These are phyloP conservation scores for Kalmusia sp. DNA, from an alignment of 2,329 filamentous ascomycete genomes.

Conservation along the genomic window DNA sequence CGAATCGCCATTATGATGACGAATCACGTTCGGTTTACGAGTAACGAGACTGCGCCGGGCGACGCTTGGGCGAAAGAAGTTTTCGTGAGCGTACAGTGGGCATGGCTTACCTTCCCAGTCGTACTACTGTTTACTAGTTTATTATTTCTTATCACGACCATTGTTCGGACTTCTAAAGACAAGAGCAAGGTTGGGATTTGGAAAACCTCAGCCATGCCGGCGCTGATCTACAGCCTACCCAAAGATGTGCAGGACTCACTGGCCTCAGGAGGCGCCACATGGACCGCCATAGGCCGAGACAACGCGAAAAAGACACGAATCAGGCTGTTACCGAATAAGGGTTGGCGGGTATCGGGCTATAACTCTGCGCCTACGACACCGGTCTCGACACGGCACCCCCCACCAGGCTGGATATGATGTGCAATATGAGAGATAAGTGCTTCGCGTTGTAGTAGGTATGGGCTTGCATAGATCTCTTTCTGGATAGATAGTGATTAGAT, in stretches of 20 bases:
- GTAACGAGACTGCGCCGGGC: constrained; percentile 8
- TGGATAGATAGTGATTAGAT: too few relatives aligned
- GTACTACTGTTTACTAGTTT: constrained; percentile 26
- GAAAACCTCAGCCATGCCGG: constrained; percentile 42
- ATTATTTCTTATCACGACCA: constrained; percentile 32
- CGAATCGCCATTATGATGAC: constrained; percentile 26
- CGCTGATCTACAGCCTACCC: constrained; percentile 33
- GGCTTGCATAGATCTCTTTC: too few relatives aligned
- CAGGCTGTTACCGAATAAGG: constrained; percentile 16
- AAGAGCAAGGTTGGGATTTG: constrained; percentile 19
- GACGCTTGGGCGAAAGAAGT: constrained; percentile 19
- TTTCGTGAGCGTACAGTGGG: constrained; percentile 26
- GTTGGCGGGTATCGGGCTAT: constrained; percentile 29
- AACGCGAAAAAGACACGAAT: constrained; percentile 19
- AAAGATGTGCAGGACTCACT: constrained; percentile 19
- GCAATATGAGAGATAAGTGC: neutral
- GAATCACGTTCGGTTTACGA: constrained; percentile 23
- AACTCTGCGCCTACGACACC: neutral
- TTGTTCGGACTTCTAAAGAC: constrained; percentile 26
- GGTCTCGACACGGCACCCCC: neutral
- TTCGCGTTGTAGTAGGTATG: too few relatives aligned
- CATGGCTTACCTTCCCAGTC: constrained; percentile 35
- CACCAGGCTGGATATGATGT: neutral
- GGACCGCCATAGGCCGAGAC: neutral
- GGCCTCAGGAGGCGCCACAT: neutral